Conservation (phyloP, 257 asterid genomes). For the Echites panduratus region DNA sequence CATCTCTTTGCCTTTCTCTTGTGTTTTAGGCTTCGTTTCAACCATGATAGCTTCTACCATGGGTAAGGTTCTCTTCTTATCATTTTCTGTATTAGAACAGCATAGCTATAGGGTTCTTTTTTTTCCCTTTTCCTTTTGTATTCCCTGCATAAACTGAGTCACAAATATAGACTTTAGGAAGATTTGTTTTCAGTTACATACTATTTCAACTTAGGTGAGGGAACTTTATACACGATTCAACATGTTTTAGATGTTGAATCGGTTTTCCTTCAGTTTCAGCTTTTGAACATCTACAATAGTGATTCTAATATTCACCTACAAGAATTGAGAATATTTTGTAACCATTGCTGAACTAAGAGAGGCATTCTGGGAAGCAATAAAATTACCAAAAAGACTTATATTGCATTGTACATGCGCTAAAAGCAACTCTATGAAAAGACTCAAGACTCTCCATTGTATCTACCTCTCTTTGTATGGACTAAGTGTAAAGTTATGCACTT, state of each 20-base stretch:
- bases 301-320: neutral
- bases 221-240: neutral
- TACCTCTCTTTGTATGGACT: neutral
- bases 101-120: neutral
- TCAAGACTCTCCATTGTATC: neutral
- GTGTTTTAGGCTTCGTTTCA: constrained; percentile 83
- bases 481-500: neutral
- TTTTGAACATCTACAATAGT: neutral
- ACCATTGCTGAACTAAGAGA: neutral
- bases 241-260: neutral
- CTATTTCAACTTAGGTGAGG: neutral
- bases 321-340: neutral
- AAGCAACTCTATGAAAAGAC: neutral
- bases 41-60: constrained; percentile 91
- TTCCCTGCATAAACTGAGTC: neutral
- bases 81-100: neutral
- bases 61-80: constrained; percentile 45
- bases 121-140: neutral
- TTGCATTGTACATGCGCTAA: neutral
- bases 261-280: neutral
- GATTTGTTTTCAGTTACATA: neutral
- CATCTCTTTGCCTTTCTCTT: constrained; percentile 85
- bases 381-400: neutral
- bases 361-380: neutral
- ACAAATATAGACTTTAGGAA: neutral